A percentile compares a stretch with the other conserved stretches of the same genome.
These are phyloP conservation scores for Aspergillus japonicus DNA, from an alignment of 2,329 filamentous ascomycete genomes.

Conservation along the genomic window DNA sequence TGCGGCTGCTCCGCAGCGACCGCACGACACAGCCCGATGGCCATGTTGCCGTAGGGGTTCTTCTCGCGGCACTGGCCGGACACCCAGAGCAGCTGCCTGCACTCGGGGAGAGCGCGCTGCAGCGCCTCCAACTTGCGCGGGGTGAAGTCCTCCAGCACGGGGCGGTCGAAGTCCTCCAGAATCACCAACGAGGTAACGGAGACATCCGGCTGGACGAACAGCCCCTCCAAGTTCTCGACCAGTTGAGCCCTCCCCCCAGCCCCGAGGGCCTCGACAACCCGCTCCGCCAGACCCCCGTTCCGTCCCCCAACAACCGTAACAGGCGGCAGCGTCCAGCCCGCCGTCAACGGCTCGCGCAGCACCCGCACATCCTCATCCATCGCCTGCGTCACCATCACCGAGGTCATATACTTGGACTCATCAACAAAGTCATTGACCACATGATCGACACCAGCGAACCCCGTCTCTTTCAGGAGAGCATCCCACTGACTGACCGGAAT, in stretches of 20 bases:
- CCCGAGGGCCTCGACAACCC: not conserved
- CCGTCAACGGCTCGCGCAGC: not conserved
- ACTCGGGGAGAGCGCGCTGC: not conserved
- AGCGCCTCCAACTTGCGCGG: not conserved
- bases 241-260: not conserved
- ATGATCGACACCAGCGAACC: constrained; percentile 31
- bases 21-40: constrained; percentile 10
- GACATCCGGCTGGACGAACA: not conserved
- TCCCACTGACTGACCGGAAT: constrained; percentile 34
- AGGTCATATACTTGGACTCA: not conserved
- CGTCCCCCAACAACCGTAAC: not conserved
- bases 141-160: not conserved
- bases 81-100: constrained; percentile 12
- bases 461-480: constrained; percentile 26
- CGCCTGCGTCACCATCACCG: constrained; percentile 3
- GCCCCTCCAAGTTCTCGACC: not conserved
- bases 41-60: constrained; percentile 12
- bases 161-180: constrained; percentile 7
- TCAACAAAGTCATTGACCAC: not conserved
- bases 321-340: not conserved
- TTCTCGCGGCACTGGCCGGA: not conserved
- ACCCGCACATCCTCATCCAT: not conserved
- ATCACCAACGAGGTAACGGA: not conserved
- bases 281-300: not conserved
- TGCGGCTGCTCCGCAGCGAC: constrained; percentile 9